Evolutionary conservation across 257 asterid genomes (phyloP).

Genomic region (Parsonsia alboflavescens): DNA sequence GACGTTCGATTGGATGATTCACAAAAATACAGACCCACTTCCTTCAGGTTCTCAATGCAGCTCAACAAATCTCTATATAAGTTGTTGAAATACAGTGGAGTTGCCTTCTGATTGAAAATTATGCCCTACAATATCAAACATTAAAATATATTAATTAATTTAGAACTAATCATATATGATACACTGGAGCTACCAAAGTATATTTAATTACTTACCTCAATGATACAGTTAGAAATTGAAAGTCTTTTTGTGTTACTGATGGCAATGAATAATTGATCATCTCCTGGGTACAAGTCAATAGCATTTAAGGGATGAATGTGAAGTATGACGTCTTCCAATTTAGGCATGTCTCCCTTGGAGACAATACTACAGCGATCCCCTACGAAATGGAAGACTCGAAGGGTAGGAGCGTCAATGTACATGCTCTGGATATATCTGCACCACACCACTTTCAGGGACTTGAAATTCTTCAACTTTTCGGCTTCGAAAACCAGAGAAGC

Average conservation of each 20-base stretch:
- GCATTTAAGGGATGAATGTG: background rate
- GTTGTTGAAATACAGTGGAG: background rate
- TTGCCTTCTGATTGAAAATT: background rate
- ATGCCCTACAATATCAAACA: too few species aligned
- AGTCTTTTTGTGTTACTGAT: background rate
- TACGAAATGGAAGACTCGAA: background rate
- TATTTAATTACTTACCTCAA: background rate
- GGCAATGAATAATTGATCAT: background rate
- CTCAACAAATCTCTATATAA: too few species aligned
- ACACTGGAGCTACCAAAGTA: too few species aligned
- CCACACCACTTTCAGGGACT: background rate
- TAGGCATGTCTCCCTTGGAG: background rate
- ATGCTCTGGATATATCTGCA: background rate
- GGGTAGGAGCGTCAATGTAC: background rate
- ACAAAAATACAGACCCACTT: background rate
- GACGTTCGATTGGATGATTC: background rate
- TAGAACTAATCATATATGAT: too few species aligned
- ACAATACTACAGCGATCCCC: background rate
- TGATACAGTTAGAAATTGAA: background rate
- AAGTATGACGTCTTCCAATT: background rate
- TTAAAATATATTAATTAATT: too few species aligned
- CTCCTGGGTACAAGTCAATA: background rate
- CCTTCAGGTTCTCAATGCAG: background rate
- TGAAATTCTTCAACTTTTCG: background rate
- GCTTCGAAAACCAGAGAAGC: background rate